These are phyloP conservation scores for Alopecurus myosuroides DNA, from an alignment of 176 grass and related monocot genomes.

Conservation along the genomic window DNA sequence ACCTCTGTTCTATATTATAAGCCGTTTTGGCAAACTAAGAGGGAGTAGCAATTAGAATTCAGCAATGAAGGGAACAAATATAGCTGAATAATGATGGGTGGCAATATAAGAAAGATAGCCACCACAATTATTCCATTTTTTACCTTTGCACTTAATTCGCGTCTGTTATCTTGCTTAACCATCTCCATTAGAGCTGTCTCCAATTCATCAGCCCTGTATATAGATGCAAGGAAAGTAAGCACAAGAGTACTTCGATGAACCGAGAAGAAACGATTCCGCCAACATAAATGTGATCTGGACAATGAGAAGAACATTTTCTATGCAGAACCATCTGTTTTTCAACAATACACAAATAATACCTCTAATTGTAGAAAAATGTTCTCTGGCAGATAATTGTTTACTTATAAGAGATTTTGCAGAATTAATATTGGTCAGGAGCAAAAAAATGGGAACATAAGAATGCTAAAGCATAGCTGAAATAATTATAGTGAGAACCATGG, in stretches of 20 bases:
- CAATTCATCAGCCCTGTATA: slow-evolving; percentile 84
- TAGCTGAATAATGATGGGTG: not conserved
- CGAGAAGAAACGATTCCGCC: not conserved
- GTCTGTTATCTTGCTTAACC: slow-evolving; percentile 96
- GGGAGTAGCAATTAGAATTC: not conserved
- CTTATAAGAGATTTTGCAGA: not conserved
- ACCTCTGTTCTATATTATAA: too few relatives aligned
- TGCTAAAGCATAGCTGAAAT: not conserved
- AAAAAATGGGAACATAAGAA: not conserved
- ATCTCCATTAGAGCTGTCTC: slow-evolving; percentile 99
- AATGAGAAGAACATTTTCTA: not conserved
- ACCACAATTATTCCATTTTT: slow-evolving; percentile 3
- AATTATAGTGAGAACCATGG: too few relatives aligned
- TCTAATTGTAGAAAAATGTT: not conserved
- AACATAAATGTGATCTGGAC: not conserved
- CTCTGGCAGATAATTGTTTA: not conserved
- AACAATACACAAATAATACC: not conserved
- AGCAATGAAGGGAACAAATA: slow-evolving; percentile 6
- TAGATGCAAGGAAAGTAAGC: slow-evolving; percentile 17
- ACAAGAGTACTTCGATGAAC: slow-evolving; percentile 5
- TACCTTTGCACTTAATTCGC: slow-evolving; percentile 89
- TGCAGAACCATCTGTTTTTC: not conserved
- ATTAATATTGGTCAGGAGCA: not conserved
- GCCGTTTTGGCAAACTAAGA: too few relatives aligned
- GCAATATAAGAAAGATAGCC: not conserved